Evolutionary conservation across 768 basidiomycete genomes (phyloP).

Genomic region (Nidularia pulvinata): DNA sequence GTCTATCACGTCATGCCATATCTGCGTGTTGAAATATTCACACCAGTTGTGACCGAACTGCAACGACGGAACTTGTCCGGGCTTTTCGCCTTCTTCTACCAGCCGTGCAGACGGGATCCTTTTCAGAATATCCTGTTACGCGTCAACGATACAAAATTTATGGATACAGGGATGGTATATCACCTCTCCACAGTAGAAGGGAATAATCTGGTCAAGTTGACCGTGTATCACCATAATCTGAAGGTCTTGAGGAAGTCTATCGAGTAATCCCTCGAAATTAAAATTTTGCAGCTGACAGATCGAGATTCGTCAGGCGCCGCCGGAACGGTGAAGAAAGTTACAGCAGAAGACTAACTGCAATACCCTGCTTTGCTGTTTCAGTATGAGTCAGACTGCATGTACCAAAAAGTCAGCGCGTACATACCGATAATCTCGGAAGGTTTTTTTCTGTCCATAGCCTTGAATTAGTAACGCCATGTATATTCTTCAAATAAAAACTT

Average conservation of each 20-base stretch:
- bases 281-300: slow-evolving; percentile 23
- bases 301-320: slow-evolving; percentile 1
- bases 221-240: slow-evolving; percentile 40
- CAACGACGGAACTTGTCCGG: slow-evolving; percentile 30
- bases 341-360: slow-evolving; percentile 16
- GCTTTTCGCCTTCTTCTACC: slow-evolving; percentile 21
- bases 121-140: slow-evolving; percentile 21
- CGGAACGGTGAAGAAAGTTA: not conserved
- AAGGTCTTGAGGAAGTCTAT: slow-evolving; percentile 21
- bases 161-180: not conserved
- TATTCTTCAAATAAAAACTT: not conserved
- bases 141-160: not conserved
- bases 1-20: slow-evolving; percentile 31
- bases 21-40: slow-evolving; percentile 31
- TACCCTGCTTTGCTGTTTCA: slow-evolving; percentile 19
- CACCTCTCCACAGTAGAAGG: slow-evolving; percentile 26
- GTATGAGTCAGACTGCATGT: too few species aligned
- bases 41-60: slow-evolving; percentile 38
- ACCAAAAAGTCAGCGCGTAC: not conserved
- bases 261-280: slow-evolving; percentile 22
- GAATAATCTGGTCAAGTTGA: slow-evolving; percentile 31
- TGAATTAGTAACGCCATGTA: not conserved
- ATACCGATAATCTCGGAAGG: slow-evolving; percentile 22
- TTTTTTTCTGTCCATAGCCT: slow-evolving; percentile 11
- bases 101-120: slow-evolving; percentile 26